Evolutionary conservation across 2,329 filamentous ascomycete species (phyloP).

Genomic region (Sporothrix dimorphospora): DNA sequence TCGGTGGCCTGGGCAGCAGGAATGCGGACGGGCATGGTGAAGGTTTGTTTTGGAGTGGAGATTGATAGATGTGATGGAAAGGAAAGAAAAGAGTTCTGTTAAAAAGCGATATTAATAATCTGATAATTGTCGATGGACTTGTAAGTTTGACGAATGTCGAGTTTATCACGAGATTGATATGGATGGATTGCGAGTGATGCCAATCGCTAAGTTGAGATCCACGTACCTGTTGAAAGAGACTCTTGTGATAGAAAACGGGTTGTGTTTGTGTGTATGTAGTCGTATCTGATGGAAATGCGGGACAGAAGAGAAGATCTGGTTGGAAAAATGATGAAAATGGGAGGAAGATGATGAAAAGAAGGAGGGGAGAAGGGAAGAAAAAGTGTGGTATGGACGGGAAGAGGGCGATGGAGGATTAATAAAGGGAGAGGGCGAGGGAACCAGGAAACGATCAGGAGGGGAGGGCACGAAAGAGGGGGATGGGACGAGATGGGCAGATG

Average conservation of each 20-base stretch:
- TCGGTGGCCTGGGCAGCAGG: slow-evolving; percentile 54
- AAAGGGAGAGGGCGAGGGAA: slow-evolving; percentile 6
- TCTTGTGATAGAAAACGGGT: neutral
- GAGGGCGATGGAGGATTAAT: slow-evolving; percentile 4
- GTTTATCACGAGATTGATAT: neutral
- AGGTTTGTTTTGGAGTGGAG: neutral
- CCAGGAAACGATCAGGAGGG: slow-evolving; percentile 12
- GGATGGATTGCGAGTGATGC: neutral
- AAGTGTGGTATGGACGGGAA: neutral
- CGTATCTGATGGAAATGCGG: slow-evolving; percentile 22
- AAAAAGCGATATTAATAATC: neutral
- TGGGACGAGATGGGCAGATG: neutral
- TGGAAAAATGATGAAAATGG: slow-evolving; percentile 15
- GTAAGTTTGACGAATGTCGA: neutral
- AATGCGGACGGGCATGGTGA: slow-evolving; percentile 56
- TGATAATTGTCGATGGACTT: neutral
- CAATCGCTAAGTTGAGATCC: neutral
- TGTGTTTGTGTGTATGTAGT: neutral
- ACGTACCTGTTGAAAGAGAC: slow-evolving; percentile 21
- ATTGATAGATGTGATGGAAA: neutral
- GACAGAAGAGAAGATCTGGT: neutral
- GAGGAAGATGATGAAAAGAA: neutral
- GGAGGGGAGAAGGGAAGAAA: neutral
- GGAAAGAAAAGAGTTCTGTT: neutral
- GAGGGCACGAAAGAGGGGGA: neutral